Evolutionary conservation across 768 basidiomycete genomes (phyloP).

Genomic region (Mycena latifolia): DNA sequence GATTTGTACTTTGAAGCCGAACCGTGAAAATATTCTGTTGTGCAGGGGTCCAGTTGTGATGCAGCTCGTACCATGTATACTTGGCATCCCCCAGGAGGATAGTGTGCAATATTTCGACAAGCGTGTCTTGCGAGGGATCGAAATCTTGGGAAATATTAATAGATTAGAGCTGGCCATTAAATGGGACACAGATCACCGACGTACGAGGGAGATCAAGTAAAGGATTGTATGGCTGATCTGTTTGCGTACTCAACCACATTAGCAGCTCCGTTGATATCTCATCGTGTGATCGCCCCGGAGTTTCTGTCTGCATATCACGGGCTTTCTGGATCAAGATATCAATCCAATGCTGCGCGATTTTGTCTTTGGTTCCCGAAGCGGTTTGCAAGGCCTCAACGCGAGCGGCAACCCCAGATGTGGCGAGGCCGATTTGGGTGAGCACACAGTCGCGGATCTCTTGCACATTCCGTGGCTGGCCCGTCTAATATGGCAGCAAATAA

Average conservation of each 20-base stretch:
- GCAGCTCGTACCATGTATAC: conserved; percentile 49
- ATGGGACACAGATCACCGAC: too few species aligned
- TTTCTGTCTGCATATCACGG: too few species aligned
- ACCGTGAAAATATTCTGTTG: conserved; percentile 39
- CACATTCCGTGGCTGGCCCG: background rate
- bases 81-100: conserved; percentile 51
- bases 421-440: background rate
- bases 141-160: background rate
- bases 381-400: background rate
- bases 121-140: conserved; percentile 17
- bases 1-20: conserved; percentile 43
- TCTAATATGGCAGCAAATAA: too few species aligned
- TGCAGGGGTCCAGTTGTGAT: conserved; percentile 39
- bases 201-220: too few species aligned
- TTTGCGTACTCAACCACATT: too few species aligned
- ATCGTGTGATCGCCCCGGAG: too few species aligned
- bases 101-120: conserved; percentile 52
- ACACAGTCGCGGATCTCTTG: conserved; percentile 8
- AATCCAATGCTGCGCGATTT: conserved; percentile 26
- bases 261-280: background rate
- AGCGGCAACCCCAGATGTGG: background rate
- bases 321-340: background rate
- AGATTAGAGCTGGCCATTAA: too few species aligned
- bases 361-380: conserved; percentile 13
- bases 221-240: too few species aligned